Base-by-base conservation (phyloP, 202 grass and related monocot genomes). In the Setaria viridis region DNA sequence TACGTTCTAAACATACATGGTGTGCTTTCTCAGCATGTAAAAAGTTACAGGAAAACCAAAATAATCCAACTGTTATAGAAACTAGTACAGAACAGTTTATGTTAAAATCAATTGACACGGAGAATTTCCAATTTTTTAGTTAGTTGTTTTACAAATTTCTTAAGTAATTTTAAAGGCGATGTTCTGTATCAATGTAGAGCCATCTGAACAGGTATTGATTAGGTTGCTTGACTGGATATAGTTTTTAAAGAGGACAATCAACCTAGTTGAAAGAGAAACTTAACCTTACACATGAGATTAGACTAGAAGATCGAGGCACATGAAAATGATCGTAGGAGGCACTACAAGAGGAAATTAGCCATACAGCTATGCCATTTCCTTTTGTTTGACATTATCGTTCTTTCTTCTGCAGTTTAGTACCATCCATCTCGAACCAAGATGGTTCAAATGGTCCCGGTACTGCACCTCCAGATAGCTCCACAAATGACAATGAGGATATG, bases 401-500 rank as follows among this genome's bases (percentile, higher is more conserved):
- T 70, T 82, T 90, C 67, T 78, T 88, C 47, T 79, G 46, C 77
- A 90, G 93, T 89, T 83, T 95, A 79, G 76, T 94, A 46, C 85
- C 86, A 78, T 72, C 67, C 88, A 78, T 77, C 57, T 77, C 80
- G 72, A 93, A 92, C 72, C 88, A 99, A 89, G 87, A 91, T 88
- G 88, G 6, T 71, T 71, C 56, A 63, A 68, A 77, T 91, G 86
- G 78, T 86, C 50, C 86, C 58, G 76, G 50, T 91, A 56, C 42
- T 32, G 37, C 77, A 67, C 85, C 85, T 70, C 45, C 72, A 11
- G 77, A 88, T 76, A 87, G 83, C 58, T 83, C 72, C 64, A 84
- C 47, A 84, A 91, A 87, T 58, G 93, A 80, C 16, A 91, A 81
- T 56, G 90, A 99, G 55, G 92, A 99, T 87, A 87, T 97, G 86